Percentiles rank a stretch among this genome's conserved stretches.
Conservation (phyloP, 2,329 filamentous ascomycete genomes). For the Thyridium curvatum region DNA sequence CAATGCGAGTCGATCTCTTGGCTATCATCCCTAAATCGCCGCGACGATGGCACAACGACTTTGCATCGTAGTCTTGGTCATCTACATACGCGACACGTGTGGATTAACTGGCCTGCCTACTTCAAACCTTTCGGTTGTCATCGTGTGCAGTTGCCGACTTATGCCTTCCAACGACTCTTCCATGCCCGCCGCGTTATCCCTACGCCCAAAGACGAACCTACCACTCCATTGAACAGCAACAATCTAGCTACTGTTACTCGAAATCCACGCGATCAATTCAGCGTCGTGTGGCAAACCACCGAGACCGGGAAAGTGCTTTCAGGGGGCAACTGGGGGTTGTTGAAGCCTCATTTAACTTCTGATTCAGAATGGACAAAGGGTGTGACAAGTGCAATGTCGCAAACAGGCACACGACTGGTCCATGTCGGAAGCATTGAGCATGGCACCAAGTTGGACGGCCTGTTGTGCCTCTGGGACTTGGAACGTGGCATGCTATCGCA, state of each 20-base stretch:
- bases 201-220: too few relatives aligned
- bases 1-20: constrained; percentile 9
- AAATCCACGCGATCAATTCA: too few relatives aligned
- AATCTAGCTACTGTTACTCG: too few relatives aligned
- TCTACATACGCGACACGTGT: constrained; percentile 16
- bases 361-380: not conserved
- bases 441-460: constrained; percentile 14
- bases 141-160: constrained; percentile 20
- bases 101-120: constrained; percentile 21
- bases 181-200: constrained; percentile 5
- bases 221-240: too few relatives aligned
- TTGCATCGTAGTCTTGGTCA: constrained; percentile 15
- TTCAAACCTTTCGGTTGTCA: constrained; percentile 17
- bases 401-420: constrained; percentile 7
- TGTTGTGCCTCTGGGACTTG: constrained; percentile 16
- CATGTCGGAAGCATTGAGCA: constrained; percentile 6
- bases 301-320: constrained; percentile 1
- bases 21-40: constrained; percentile 17
- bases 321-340: constrained; percentile 11
- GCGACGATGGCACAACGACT: constrained; percentile 6
- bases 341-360: constrained; percentile 6
- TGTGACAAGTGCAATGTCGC: constrained; percentile 5
- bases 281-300: constrained; percentile 11
- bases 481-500: constrained; percentile 10
- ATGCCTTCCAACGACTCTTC: constrained; percentile 19